phyloP scores from a whole-genome alignment of 768 basidiomycete genomes.

The Suillus subaureus region DNA sequence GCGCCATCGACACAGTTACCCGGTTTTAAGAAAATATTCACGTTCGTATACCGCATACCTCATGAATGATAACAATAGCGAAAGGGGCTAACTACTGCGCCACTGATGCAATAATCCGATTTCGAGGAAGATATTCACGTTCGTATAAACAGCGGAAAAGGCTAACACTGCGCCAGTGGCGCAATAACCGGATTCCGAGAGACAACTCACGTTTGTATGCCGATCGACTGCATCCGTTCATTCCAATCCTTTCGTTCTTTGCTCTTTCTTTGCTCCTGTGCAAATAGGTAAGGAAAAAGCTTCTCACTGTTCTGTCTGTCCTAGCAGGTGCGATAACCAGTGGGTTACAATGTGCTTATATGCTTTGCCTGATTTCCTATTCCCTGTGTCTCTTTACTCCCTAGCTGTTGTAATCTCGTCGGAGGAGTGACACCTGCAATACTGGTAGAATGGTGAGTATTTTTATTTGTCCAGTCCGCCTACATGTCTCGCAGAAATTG shows the following conservation, averaged over 20 bases:
- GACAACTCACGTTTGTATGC: neutral
- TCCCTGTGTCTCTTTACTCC: neutral
- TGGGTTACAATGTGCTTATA: neutral
- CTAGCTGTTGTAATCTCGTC: neutral
- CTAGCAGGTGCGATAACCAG: neutral
- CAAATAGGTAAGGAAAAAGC: neutral
- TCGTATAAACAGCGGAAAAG: neutral
- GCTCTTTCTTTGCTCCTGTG: neutral
- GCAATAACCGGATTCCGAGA: neutral
- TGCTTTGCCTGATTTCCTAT: neutral
- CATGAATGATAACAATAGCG: too few relatives aligned
- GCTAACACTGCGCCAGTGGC: neutral
- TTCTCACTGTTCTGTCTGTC: neutral
- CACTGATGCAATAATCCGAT: too few relatives aligned
- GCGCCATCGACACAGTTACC: too few relatives aligned
- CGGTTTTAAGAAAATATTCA: too few relatives aligned
- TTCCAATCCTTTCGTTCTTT: neutral
- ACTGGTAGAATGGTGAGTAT: neutral
- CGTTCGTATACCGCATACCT: too few relatives aligned
- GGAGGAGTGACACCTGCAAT: neutral
- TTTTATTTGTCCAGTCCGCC: neutral
- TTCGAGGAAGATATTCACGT: too few relatives aligned
- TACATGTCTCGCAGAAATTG: neutral
- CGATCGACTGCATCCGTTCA: neutral
- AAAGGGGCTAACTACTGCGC: too few relatives aligned